Percentiles rank a stretch among this genome's conserved stretches.
Conservation (phyloP, 441 rosid genomes). For the Arabidopsis lyrata region DNA sequence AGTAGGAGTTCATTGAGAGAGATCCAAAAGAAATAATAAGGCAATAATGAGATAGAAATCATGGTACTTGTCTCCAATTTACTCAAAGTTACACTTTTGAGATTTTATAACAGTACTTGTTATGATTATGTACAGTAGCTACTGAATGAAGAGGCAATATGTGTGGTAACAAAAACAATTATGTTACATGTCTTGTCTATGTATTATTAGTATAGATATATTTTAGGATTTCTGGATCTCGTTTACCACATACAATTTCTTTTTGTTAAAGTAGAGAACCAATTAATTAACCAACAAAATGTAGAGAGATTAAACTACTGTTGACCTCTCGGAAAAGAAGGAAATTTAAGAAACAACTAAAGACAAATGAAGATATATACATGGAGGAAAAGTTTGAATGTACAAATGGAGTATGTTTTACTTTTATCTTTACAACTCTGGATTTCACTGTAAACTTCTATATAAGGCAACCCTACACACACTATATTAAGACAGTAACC, state of each 20-base stretch:
- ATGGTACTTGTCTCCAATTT: slow-evolving; percentile 12
- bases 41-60: slow-evolving; percentile 11
- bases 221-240: too few species aligned
- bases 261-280: too few species aligned
- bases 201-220: too few species aligned
- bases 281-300: background rate
- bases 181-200: too few species aligned
- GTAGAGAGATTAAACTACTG: background rate
- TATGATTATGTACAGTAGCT: too few species aligned
- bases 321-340: background rate
- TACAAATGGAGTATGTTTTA: background rate
- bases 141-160: too few species aligned
- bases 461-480: background rate
- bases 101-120: too few species aligned
- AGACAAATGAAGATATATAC: too few species aligned
- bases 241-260: too few species aligned
- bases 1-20: background rate
- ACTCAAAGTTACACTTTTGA: background rate
- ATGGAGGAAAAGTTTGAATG: slow-evolving; percentile 3
- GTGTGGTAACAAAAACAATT: too few species aligned
- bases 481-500: background rate
- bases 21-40: background rate
- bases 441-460: background rate
- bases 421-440: slow-evolving; percentile 1
- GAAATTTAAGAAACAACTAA: background rate